Evolutionary conservation across 306 rosid genomes (phyloP).

Genomic region (Styphnolobium japonicum): DNA sequence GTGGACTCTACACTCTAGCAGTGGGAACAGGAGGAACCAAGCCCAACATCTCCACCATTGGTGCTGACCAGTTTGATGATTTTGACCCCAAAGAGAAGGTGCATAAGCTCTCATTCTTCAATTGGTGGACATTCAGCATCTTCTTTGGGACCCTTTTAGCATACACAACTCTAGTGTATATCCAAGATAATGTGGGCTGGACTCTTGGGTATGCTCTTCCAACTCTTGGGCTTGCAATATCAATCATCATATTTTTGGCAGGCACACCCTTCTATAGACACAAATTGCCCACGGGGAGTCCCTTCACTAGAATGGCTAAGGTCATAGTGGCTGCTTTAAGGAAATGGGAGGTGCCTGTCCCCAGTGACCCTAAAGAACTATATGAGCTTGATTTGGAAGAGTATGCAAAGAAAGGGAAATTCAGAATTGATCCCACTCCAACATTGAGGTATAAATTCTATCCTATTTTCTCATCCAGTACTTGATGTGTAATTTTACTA

Average conservation of each 20-base stretch:
- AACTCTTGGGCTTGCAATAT: constrained; percentile 50
- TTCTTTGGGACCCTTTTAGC: constrained; percentile 71
- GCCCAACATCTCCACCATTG: constrained; percentile 86
- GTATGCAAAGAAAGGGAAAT: constrained; percentile 42
- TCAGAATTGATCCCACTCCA: constrained; percentile 49
- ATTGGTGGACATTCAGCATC: constrained; percentile 79
- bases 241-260: constrained; percentile 42
- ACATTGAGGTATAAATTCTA: constrained; percentile 44
- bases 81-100: constrained; percentile 57
- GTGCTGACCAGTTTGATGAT: constrained; percentile 81
- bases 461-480: not conserved
- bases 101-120: constrained; percentile 69
- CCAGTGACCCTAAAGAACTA: constrained; percentile 53
- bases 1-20: constrained; percentile 54
- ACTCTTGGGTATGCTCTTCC: constrained; percentile 71
- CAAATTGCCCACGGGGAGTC: constrained; percentile 62
- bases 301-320: constrained; percentile 47
- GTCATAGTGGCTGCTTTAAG: constrained; percentile 54
- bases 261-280: constrained; percentile 72
- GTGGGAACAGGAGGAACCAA: constrained; percentile 77
- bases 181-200: constrained; percentile 71
- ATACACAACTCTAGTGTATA: constrained; percentile 50
- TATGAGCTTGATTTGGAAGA: constrained; percentile 54
- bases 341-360: constrained; percentile 46
- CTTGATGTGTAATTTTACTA: not conserved